Evolutionary conservation across 495 filamentous ascomycete species (phyloP), one percentile per base, ranked within the genome.

Genomic region (Podospora bellae-mahoneyi): DNA sequence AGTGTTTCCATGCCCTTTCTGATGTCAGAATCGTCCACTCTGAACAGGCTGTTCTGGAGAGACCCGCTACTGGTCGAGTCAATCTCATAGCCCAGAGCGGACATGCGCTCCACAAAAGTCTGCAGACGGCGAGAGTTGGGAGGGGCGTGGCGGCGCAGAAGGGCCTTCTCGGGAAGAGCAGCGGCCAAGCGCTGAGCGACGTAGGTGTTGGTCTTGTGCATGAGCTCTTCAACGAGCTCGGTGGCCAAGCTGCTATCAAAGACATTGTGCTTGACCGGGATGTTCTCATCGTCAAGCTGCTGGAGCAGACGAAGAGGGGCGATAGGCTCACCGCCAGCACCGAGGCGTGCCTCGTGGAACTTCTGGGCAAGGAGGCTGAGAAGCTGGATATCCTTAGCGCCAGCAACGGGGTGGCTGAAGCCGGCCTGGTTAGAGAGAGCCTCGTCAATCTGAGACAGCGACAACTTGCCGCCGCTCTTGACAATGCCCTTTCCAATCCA

Each of bases 1-100:
- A 98, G 78, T 16, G 94, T 97, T 83, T 99, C 96, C 92, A 99
- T 97, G 63, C 95, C 95, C 87, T 95, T 96, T 75, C 96, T 90
- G 68, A 97, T 79, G 64, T 95, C 92, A 39, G 85, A 79, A 78
- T 98, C 93, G 39, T 94, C 87, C 26, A 99, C 87, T 72, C 89
- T 89, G 87, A 97, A 97, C 26, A 99, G 82, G 79, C 94, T 95
- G 78, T 90, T 95, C 79, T 97, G 94, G 60, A 99, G 82, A 64
- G 89, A 88, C 53, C 92, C 93, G 71, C 96, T 97, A 84, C 90
- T 96, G 19, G 91, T 87, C 15, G 90, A 87, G 76, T 98, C 95
- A 54, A 97, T 90, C 26, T 91, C 89, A 77, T 91, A 94, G 34
- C 92, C 94, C 72, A 97, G 86, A 28, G 90, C 89, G 72, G 89